Base-by-base conservation (phyloP, 2,329 filamentous ascomycete genomes). In the Trichoderma pleuroti region DNA sequence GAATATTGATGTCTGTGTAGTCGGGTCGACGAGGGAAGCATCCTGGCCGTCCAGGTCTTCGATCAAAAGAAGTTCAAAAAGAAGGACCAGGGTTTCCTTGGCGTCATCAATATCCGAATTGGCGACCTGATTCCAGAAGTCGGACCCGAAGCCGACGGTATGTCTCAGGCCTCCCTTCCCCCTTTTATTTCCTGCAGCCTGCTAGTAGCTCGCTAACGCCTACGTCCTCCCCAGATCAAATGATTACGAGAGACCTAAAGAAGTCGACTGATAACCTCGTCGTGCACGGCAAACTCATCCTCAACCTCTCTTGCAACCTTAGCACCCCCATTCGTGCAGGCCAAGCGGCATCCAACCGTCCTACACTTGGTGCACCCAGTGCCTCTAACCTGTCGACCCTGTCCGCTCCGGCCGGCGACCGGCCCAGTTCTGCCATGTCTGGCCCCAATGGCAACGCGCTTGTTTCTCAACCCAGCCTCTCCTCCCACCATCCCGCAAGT, bases 61-160 rank as follows among this genome's bases (percentile, higher is more conserved):
- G 96, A 99, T 82, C 96, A 99, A 83, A 98, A 98, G 86, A 99
- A 99, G 84, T 99, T 99, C 85, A 99, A 99, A 87, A 99, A 99
- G 89, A 99, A 98, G 93, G 96, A 99, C 77, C 96, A 99, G 81
- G 96, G 96, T 10, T 99, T 99, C 79, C 86, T 99, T 8, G 96
- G 96, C 71, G 96, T 99, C 68, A 98, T 99, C 78, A 99, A 99
- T 80, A 92, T 99, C 76, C 91, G 94, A 71, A 92, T 99, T 75
- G 96, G 96, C 76, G 94, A 97, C 86, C 92, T 96, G 49, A 93
- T 99, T 76, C 79, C 80, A 32, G 95, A 98, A 80, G 85, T 99
- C 74, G 91, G 93, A 73, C 89, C 93, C 71, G 94, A 94, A 71
- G 92, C 93, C 74, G 96, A 98, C 84, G 95, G 96, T 98, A 86